A percentile compares a stretch with the other conserved stretches of the same genome.
These are phyloP conservation scores for Alternaria ethzedia DNA, from an alignment of 2,329 filamentous ascomycete species.

Conservation along the genomic window DNA sequence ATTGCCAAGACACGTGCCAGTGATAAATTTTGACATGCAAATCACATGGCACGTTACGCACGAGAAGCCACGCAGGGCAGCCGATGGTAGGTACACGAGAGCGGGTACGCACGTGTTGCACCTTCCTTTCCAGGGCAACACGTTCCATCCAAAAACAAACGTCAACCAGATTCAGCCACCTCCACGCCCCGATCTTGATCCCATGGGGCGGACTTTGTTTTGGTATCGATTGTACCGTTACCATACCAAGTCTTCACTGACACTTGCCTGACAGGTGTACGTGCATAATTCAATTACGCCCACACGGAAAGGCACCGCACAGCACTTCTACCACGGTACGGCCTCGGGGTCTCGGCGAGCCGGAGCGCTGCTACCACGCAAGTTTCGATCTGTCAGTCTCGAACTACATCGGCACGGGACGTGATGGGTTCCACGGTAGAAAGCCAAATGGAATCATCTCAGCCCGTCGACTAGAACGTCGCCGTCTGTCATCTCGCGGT, in stretches of 20 bases:
- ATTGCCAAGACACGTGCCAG: neutral
- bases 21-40: neutral
- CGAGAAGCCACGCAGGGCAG: slow-evolving; percentile 2
- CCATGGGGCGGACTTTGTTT: neutral
- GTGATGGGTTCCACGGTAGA: neutral
- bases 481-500: neutral
- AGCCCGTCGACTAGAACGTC: neutral
- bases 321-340: neutral
- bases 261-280: neutral
- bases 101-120: slow-evolving; percentile 12
- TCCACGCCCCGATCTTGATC: neutral
- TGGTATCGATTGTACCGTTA: neutral
- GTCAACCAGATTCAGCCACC: neutral
- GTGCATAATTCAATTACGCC: neutral
- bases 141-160: slow-evolving; percentile 1
- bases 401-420: slow-evolving; percentile 1
- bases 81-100: neutral
- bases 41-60: neutral
- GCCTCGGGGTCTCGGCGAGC: neutral
- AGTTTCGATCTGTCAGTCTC: neutral
- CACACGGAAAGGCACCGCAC: neutral
- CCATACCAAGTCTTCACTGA: neutral
- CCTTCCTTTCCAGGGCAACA: slow-evolving; percentile 3
- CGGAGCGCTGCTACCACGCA: neutral
- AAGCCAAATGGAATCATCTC: neutral